A percentile compares a stretch with the other conserved stretches of the same genome.
Evolutionary conservation across 1,284 basidiomycete species (phyloP).

Genomic region (Moesziomyces antarcticus): DNA sequence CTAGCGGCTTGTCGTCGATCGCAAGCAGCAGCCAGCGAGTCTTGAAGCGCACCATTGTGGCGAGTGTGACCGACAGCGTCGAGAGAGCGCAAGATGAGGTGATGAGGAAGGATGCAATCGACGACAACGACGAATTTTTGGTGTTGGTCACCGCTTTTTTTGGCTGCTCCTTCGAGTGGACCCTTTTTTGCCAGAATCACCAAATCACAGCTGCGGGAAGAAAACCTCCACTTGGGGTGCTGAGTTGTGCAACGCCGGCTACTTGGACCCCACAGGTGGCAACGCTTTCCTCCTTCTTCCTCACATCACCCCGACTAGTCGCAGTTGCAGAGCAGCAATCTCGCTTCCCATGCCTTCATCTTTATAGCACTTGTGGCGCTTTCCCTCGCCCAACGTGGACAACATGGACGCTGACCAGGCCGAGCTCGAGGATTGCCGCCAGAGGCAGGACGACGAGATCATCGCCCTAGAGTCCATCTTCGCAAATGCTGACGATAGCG

Average conservation of each 20-base stretch:
- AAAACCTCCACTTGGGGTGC: not conserved
- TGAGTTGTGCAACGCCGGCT: conserved; percentile 16
- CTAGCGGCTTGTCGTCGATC: conserved; percentile 30
- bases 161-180: too few relatives aligned
- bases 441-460: conserved; percentile 47
- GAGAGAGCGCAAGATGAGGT: not conserved
- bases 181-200: too few relatives aligned
- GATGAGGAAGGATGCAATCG: not conserved
- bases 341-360: not conserved
- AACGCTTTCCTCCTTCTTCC: not conserved
- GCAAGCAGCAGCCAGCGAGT: conserved; percentile 50
- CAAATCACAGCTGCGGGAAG: too few relatives aligned
- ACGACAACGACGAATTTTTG: too few relatives aligned
- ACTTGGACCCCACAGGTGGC: not conserved
- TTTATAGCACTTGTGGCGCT: conserved; percentile 5
- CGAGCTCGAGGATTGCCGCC: conserved; percentile 28
- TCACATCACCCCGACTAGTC: too few relatives aligned
- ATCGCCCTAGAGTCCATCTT: conserved; percentile 51
- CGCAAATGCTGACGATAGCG: conserved; percentile 2
- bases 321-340: too few relatives aligned
- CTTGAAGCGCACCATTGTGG: conserved; percentile 50
- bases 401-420: conserved; percentile 17
- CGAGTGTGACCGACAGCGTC: not conserved
- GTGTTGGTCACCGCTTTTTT: too few relatives aligned
- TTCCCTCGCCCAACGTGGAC: conserved; percentile 10